A percentile compares a stretch with the other conserved stretches of the same genome.
These are phyloP conservation scores for Talaromyces thailandensis DNA, from an alignment of 495 filamentous ascomycete species.

Conservation along the genomic window DNA sequence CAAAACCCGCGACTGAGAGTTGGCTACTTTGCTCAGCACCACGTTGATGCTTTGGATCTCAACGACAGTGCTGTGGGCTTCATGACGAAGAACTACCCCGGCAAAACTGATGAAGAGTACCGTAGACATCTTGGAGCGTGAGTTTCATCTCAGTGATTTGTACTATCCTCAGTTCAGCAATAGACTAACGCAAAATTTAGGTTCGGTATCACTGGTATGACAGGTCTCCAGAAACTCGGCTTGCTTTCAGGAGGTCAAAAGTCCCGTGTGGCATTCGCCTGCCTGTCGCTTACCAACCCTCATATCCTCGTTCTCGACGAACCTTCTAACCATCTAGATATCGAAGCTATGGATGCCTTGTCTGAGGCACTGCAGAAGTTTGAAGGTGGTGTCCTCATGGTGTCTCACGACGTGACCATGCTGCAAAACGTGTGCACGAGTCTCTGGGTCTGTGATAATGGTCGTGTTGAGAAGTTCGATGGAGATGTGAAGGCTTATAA, in stretches of 20 bases:
- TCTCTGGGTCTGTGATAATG: slow-evolving; percentile 94
- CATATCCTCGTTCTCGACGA: slow-evolving; percentile 98
- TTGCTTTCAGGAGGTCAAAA: slow-evolving; percentile 96
- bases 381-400: slow-evolving; percentile 94
- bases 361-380: slow-evolving; percentile 75
- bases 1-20: slow-evolving; percentile 79
- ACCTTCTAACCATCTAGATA: slow-evolving; percentile 96
- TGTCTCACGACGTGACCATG: slow-evolving; percentile 99
- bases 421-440: slow-evolving; percentile 88
- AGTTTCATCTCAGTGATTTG: slow-evolving; percentile 5
- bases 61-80: slow-evolving; percentile 83
- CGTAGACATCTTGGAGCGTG: slow-evolving; percentile 83
- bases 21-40: slow-evolving; percentile 97
- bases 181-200: slow-evolving; percentile 15
- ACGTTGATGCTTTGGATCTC: slow-evolving; percentile 93
- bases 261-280: slow-evolving; percentile 94
- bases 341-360: slow-evolving; percentile 98
- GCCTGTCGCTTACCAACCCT: slow-evolving; percentile 82
- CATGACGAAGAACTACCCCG: slow-evolving; percentile 88
- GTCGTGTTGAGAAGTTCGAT: slow-evolving; percentile 92
- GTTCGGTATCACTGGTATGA: slow-evolving; percentile 97
- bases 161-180: background rate
- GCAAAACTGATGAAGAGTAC: slow-evolving; percentile 93
- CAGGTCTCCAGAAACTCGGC: slow-evolving; percentile 92
- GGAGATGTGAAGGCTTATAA: slow-evolving; percentile 97